Evolutionary conservation across 441 rosid genomes (phyloP).

Genomic region (Codiaeum variegatum): DNA sequence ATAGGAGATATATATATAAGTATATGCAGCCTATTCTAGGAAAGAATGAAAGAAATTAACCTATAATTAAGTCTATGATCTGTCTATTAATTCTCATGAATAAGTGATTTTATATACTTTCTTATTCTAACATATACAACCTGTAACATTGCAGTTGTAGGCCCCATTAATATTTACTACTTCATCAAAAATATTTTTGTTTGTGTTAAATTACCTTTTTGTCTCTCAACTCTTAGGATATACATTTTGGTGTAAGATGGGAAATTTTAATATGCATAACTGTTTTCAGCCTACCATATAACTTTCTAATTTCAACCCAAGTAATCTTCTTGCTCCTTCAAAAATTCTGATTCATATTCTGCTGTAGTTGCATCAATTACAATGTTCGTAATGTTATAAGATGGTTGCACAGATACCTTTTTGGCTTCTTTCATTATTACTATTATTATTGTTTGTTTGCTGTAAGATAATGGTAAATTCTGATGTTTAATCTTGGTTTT

Average conservation of each 20-base stretch:
- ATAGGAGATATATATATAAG: too few species aligned
- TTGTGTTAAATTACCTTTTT: background rate
- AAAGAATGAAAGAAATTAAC: too few species aligned
- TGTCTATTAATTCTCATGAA: too few species aligned
- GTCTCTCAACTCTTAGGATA: background rate
- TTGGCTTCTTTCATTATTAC: background rate
- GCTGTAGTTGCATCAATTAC: background rate
- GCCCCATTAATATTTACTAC: background rate
- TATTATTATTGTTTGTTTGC: background rate
- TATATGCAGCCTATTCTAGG: too few species aligned
- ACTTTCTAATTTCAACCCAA: background rate
- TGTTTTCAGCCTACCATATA: background rate
- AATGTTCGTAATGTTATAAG: background rate
- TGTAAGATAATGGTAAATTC: constrained; percentile 1
- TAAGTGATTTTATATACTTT: too few species aligned
- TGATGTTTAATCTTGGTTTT: constrained; percentile 9
- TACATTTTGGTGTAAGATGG: background rate
- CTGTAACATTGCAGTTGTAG: background rate
- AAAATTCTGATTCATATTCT: background rate
- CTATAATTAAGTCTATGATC: too few species aligned
- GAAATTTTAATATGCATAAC: background rate
- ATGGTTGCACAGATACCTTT: background rate
- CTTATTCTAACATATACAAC: too few species aligned
- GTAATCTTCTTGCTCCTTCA: background rate
- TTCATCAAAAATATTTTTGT: background rate